Base-by-base conservation (phyloP, 1,139 yeast genomes). In the Suhomyces chickasaworum region DNA sequence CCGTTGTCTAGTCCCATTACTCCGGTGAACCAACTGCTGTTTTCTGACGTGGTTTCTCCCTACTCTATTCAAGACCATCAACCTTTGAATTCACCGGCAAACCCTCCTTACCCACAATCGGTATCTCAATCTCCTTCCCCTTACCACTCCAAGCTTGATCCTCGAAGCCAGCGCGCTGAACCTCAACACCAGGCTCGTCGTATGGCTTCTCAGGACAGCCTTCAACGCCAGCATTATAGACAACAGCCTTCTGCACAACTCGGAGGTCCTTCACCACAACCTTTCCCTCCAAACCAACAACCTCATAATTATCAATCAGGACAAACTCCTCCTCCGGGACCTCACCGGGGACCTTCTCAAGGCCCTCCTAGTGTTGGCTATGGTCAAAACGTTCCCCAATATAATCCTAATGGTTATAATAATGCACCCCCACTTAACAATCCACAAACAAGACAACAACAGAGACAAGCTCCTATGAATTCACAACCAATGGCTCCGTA, bases 61-160 rank as follows among this genome's bases (percentile, higher is more conserved):
- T 51, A 50, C 40, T 48, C 54, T 18, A 37, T 50, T 33, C 54
- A 50, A 38, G 50, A 46, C 44, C 48, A 45, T 41, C 46, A 44
- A 13, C 29, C 41, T 25, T 13, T 10, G 29, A 25, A 25, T 10
- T 12, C 29, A 6, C 29, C 29, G 10, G 13, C 29, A 25, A n/a
- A 25, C 3, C 33, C 44, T 9, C 36, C 40, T n/a, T 22, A 20
- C 17, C 27, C 39, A 6, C 30, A 20, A 7, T 34, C 36, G 29
- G 20, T 22, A 13, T 22, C 20, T 20, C 39, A 25, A 15, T 35
- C 37, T 12, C 20, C 29, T 12, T 35, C 37, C 18, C 20, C 29
- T 12, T 35, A n/a, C 18, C 23, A n/a, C 13, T 35, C 37, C 37
- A 35, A 35, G 9, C 16, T 35, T 4, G 37, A 35, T 8, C 37